Base-by-base conservation (phyloP, 2,329 filamentous ascomycete species). In the Paraconiothyrium sp. region DNA sequence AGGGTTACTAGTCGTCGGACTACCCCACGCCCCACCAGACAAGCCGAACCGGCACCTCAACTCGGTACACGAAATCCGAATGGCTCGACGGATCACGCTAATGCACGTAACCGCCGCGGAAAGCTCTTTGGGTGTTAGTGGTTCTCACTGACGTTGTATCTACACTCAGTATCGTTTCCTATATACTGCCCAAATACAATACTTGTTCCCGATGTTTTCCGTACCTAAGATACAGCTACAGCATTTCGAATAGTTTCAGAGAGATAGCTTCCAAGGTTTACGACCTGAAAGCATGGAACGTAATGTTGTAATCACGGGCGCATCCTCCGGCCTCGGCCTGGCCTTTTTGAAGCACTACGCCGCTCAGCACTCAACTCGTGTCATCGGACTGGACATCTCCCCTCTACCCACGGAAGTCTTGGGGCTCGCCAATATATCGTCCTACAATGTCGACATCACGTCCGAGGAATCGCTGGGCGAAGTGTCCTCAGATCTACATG, bases 261-360 rank as follows among this genome's bases (percentile, higher is more conserved):
- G 20, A 20, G 20, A 20, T 20, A 20, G 20, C 20, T 20, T 20
- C 1, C 20, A 20, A 20, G 20, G 1, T 22, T 46, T 46, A 4
- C 4, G 32, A 11, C 22, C n/a, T 9, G n/a, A 39, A 1, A 20
- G 27, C 16, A 54, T 54, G 41, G 49, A 48, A 16, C 34, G 24
- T 20, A 97, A 92, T 6, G 84, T 98, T 61, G 81, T 98, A 60
- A 88, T 99, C 70, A 98, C 95, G n/a, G 94, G 95, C 61, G 94
- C 94, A 39, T 95, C 92, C 4, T 95, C 92, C 39, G 95, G 95
- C 66, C 97, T 99, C 78, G 95, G 95, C 35, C 87, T 87, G 59
- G 88, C 86, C 70, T 91, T 76, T 50, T 34, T 73, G 5, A 44
- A 66, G 14, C 67, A 76, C 67, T 74, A 75, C 61, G 54, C 62